Evolutionary conservation across 2,329 filamentous ascomycete species (phyloP).

Genomic region (Aureobasidium subglaciale): DNA sequence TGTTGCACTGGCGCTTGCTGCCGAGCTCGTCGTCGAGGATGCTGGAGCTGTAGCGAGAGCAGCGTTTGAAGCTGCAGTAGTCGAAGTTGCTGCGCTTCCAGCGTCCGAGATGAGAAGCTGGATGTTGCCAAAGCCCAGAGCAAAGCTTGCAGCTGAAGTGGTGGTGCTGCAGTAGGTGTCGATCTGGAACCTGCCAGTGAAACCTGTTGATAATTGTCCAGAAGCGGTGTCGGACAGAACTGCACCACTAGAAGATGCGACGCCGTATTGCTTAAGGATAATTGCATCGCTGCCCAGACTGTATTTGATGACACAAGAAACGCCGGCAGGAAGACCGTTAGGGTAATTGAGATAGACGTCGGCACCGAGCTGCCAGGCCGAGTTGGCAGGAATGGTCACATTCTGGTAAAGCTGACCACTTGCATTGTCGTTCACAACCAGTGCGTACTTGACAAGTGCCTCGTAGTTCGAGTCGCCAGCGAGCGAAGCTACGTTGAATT

Average conservation of each 20-base stretch:
- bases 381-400: conserved; percentile 9
- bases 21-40: not conserved
- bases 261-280: conserved; percentile 13
- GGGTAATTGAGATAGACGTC: conserved; percentile 12
- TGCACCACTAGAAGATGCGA: not conserved
- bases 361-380: not conserved
- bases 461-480: conserved; percentile 8
- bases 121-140: conserved; percentile 12
- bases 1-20: not conserved
- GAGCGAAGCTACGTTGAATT: conserved; percentile 7
- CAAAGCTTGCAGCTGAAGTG: not conserved
- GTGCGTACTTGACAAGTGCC: conserved; percentile 6
- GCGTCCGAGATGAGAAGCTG: not conserved
- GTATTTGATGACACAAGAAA: conserved; percentile 11
- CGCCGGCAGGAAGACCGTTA: not conserved
- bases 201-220: not conserved
- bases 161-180: conserved; percentile 10
- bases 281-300: conserved; percentile 7
- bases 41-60: not conserved
- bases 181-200: conserved; percentile 6
- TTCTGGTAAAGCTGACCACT: conserved; percentile 7
- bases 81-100: not conserved
- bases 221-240: conserved; percentile 2
- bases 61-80: not conserved
- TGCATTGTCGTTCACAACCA: not conserved